Evolutionary conservation across 768 basidiomycete species (phyloP), one percentile per base, ranked within the genome.

Genomic region (Serendipita sp.): DNA sequence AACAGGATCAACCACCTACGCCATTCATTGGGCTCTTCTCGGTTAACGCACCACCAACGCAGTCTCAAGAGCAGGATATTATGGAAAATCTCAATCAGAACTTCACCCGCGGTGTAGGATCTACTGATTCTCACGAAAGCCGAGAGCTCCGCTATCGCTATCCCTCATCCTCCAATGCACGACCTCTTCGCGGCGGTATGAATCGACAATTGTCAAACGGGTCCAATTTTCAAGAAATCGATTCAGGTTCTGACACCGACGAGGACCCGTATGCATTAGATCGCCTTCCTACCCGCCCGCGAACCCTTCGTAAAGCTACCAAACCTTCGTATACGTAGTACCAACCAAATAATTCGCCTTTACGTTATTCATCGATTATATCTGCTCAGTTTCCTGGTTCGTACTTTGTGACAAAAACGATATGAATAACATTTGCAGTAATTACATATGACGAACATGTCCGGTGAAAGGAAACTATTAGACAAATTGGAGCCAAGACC

Each of bases 21-120:
- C 65, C 65, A 13, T 65, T 65, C 63, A 24, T 65, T 30, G 65
- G 42, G 16, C 64, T 65, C 2, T 65, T 65, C 45, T 63, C 63
- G n/a, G 41, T 53, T 14, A 16, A n/a, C 31, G 53, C 53, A 11
- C 3, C 53, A 24, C 53, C 4, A n/a, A n/a, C 24, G 11, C 20
- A 24, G 11, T 11, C 53, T 22, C 53, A 31, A 24, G 53, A 58
- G 53, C 33, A 28, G 9, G 38, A 38, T 14, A 38, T 38, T 14
- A 58, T 58, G 53, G 20, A 24, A 22, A 58, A 28, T n/a, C 31
- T 58, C 9, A 58, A 58, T 20, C 24, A 58, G n/a, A 58, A 58
- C 33, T 58, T 58, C 30, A 9, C 28, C 11, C 53, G 53, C 11
- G 24, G 26, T 13, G 45, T 30, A 28, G 45, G n/a, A 9, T 20